phyloP scores from a whole-genome alignment of 176 grass and related monocot species.

The Carex littledalei region DNA sequence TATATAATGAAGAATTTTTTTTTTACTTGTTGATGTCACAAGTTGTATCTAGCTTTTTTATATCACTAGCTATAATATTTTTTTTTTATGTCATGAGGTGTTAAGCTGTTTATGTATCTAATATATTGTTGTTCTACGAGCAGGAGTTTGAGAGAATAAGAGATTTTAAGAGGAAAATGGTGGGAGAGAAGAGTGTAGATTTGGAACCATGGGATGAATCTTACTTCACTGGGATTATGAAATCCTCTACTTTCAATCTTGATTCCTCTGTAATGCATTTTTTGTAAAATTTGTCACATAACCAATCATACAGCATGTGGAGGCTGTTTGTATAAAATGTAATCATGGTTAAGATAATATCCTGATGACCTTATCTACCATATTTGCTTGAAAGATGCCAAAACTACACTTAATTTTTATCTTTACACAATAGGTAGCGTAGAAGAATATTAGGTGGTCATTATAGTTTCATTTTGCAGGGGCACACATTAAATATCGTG shows the following conservation, averaged over 20 bases:
- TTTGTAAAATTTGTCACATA: background rate
- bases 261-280: conserved; percentile 46
- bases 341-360: background rate
- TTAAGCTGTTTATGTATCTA: background rate
- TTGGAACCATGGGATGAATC: conserved; percentile 91
- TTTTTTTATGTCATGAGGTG: background rate
- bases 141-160: conserved; percentile 69
- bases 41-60: background rate
- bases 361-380: background rate
- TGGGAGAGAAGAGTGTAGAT: conserved; percentile 47
- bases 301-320: background rate
- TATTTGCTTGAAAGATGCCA: background rate
- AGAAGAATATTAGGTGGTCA: background rate
- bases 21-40: background rate
- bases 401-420: background rate
- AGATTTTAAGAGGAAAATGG: conserved; percentile 64
- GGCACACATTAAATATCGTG: background rate
- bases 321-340: background rate
- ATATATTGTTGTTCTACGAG: conserved; percentile 29
- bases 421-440: background rate
- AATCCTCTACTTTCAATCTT: conserved; percentile 54
- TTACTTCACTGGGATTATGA: conserved; percentile 83
- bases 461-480: conserved; percentile 7
- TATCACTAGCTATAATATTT: conserved; percentile 16
- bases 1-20: background rate